phyloP scores from a whole-genome alignment of 2,329 filamentous ascomycete genomes.

The Xylaria arbuscula region DNA sequence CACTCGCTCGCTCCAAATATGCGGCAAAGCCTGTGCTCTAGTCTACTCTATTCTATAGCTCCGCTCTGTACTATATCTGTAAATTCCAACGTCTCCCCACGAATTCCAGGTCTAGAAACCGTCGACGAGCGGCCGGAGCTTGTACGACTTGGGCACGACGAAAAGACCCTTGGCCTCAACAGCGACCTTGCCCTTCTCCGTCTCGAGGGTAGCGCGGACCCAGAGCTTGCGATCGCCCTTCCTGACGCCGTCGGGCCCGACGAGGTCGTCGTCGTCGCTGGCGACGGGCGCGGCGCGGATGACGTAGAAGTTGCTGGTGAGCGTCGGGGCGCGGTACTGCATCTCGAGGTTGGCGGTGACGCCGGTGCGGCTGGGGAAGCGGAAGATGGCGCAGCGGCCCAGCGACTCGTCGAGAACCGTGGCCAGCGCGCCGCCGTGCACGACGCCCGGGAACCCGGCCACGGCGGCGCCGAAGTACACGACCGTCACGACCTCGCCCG shows the following conservation, averaged over 20 bases:
- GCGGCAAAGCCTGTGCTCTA: slow-evolving; percentile 3
- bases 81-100: background rate
- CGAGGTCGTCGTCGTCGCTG: slow-evolving; percentile 44
- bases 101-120: slow-evolving; percentile 49
- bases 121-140: slow-evolving; percentile 54
- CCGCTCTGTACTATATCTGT: background rate
- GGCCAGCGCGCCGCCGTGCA: slow-evolving; percentile 77
- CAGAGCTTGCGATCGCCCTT: slow-evolving; percentile 62
- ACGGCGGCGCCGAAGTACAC: slow-evolving; percentile 74
- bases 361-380: slow-evolving; percentile 61
- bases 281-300: slow-evolving; percentile 62
- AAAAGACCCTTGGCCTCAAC: slow-evolving; percentile 70
- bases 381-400: slow-evolving; percentile 68
- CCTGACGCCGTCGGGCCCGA: slow-evolving; percentile 38
- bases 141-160: slow-evolving; percentile 65
- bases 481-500: slow-evolving; percentile 70
- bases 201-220: slow-evolving; percentile 66
- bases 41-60: slow-evolving; percentile 22
- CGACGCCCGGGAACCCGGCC: slow-evolving; percentile 76
- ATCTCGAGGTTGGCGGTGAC: slow-evolving; percentile 69
- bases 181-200: slow-evolving; percentile 64
- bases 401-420: slow-evolving; percentile 77
- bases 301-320: slow-evolving; percentile 72
- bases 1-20: slow-evolving; percentile 1
- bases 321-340: slow-evolving; percentile 70